Evolutionary conservation across 192 early-diverging fungal genomes (phyloP).

Genomic region (Linnemannia schmuckeri): DNA sequence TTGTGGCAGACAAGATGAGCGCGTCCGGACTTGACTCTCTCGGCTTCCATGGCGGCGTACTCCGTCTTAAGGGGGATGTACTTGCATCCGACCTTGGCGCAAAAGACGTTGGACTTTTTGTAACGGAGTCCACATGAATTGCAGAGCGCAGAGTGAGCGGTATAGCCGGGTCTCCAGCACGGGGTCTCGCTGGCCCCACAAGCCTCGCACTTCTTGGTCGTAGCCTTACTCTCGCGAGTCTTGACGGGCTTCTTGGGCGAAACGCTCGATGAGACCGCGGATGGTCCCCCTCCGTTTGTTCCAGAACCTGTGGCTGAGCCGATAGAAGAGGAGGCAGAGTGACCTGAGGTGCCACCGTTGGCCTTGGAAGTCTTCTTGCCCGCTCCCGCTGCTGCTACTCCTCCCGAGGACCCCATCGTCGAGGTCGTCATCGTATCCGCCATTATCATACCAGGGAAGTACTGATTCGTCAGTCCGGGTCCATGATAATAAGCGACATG

Average conservation of each 20-base stretch:
- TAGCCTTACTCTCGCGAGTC: constrained; percentile 10
- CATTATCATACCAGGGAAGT: neutral
- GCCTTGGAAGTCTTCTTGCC: constrained; percentile 1
- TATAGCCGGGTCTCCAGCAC: constrained; percentile 60
- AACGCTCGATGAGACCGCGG: no score
- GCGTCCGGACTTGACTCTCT: constrained; percentile 35
- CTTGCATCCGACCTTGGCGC: constrained; percentile 54
- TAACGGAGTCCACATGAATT: constrained; percentile 60
- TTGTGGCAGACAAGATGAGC: constrained; percentile 34
- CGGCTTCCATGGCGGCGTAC: constrained; percentile 58
- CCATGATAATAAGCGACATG: neutral
- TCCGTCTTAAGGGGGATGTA: constrained; percentile 62
- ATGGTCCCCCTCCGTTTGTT: neutral
- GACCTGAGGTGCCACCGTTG: neutral
- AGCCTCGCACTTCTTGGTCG: constrained; percentile 51
- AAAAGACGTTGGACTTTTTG: constrained; percentile 60
- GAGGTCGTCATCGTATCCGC: neutral
- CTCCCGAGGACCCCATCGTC: neutral
- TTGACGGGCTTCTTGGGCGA: constrained; percentile 15
- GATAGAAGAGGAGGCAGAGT: neutral
- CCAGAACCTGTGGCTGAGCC: neutral
- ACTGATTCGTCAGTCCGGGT: neutral
- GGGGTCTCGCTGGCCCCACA: constrained; percentile 57
- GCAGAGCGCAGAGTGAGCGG: constrained; percentile 48
- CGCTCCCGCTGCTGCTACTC: neutral